Percentiles rank a stretch among this genome's conserved stretches.
phyloP scores from a whole-genome alignment of 31 red algal species.

The Endocladia muricata region DNA sequence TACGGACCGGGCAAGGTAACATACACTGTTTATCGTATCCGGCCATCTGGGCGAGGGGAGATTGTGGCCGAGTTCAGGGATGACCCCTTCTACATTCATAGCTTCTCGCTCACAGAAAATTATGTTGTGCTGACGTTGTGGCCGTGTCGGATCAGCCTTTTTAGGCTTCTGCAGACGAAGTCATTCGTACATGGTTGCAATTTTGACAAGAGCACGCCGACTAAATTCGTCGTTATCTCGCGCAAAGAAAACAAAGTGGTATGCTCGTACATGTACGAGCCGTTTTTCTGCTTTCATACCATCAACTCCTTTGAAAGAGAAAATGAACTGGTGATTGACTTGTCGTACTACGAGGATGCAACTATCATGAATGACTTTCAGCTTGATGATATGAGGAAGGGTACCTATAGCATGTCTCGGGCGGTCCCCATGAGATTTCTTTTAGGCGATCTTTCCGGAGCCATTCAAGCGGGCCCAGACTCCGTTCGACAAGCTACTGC shows the following conservation, averaged over 20 bases:
- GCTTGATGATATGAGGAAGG: slow-evolving; percentile 1
- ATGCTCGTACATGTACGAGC: slow-evolving; percentile 1
- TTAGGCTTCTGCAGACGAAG: neutral
- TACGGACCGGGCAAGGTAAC: slow-evolving; percentile 17
- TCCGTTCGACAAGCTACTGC: neutral
- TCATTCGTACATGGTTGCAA: neutral
- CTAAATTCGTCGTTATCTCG: slow-evolving; percentile 30
- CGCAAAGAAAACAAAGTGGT: slow-evolving; percentile 6
- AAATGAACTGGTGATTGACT: slow-evolving; percentile 25
- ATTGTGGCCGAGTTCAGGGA: slow-evolving; percentile 22
- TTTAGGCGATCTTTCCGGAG: neutral
- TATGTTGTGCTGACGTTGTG: slow-evolving; percentile 36
- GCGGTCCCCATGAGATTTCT: neutral
- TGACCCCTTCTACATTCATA: slow-evolving; percentile 22
- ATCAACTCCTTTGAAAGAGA: slow-evolving; percentile 34
- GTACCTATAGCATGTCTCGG: neutral
- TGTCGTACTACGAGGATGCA: slow-evolving; percentile 32
- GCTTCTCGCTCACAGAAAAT: slow-evolving; percentile 9
- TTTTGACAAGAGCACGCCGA: neutral
- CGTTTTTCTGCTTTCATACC: slow-evolving; percentile 53
- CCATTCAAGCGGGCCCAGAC: neutral
- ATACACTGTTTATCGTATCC: slow-evolving; percentile 47
- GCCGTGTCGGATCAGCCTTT: slow-evolving; percentile 4
- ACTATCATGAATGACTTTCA: slow-evolving; percentile 11
- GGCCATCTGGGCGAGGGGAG: slow-evolving; percentile 1